These are phyloP conservation scores for Colletotrichum sp. DNA, from an alignment of 2,329 filamentous ascomycete genomes.

Conservation along the genomic window DNA sequence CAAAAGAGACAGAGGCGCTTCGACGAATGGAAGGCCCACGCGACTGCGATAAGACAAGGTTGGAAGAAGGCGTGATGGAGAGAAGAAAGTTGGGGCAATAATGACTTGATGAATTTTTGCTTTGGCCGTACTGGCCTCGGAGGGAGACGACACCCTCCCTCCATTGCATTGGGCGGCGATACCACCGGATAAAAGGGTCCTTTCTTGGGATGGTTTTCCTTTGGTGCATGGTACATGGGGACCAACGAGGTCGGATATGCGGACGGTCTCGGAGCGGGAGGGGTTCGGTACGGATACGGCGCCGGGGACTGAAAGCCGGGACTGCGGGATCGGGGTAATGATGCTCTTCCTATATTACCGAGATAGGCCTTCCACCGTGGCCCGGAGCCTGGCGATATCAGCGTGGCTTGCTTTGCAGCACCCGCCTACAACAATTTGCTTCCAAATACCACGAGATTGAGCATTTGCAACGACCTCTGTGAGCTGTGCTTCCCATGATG, in stretches of 20 bases:
- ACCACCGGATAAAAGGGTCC: constrained; percentile 13
- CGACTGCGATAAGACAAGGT: not conserved
- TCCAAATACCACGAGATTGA: constrained; percentile 43
- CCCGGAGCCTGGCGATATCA: constrained; percentile 22
- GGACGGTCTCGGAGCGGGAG: not conserved
- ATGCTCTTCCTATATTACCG: not conserved
- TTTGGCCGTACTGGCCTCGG: constrained; percentile 5
- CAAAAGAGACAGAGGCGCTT: constrained; percentile 12
- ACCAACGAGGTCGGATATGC: not conserved
- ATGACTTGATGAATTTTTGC: constrained; percentile 15
- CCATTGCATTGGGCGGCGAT: constrained; percentile 15
- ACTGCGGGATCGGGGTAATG: not conserved
- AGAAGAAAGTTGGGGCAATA: not conserved
- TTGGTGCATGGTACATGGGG: constrained; percentile 9
- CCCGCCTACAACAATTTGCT: constrained; percentile 54
- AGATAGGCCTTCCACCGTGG: constrained; percentile 9
- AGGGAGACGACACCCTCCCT: not conserved
- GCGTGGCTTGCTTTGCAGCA: constrained; percentile 54
- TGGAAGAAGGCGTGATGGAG: constrained; percentile 6
- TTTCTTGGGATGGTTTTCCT: not conserved
- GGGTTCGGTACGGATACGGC: not conserved
- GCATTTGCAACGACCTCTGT: constrained; percentile 43
- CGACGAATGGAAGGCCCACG: constrained; percentile 20
- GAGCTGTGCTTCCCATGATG: constrained; percentile 53
- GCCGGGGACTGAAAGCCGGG: not conserved